Evolutionary conservation across 164 flowering plant species (phyloP).

Genomic region (Vitis rupestris): DNA sequence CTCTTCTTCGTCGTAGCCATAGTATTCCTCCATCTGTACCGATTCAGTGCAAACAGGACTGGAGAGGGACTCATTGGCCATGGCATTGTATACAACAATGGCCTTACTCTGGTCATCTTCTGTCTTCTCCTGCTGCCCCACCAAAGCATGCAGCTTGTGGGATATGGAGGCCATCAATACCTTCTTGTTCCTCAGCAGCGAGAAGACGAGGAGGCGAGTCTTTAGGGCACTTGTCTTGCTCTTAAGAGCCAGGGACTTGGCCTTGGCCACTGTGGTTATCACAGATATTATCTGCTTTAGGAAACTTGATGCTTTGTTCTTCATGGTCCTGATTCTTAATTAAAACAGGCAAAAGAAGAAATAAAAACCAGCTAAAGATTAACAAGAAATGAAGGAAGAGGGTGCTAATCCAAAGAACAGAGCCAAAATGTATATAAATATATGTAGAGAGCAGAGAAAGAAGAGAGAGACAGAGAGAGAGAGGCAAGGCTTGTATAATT

Average conservation of each 20-base stretch:
- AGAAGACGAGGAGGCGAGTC: constrained; percentile 46
- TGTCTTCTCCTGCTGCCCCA: constrained; percentile 17
- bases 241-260: constrained; percentile 50
- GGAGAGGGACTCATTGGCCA: constrained; percentile 8
- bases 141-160: constrained; percentile 46
- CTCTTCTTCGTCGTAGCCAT: constrained; percentile 12
- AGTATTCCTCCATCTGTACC: not conserved
- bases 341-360: not conserved
- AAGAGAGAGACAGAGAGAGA: constrained; percentile 3
- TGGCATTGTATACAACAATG: constrained; percentile 25
- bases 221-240: constrained; percentile 42
- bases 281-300: constrained; percentile 44
- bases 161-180: constrained; percentile 46
- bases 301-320: constrained; percentile 47
- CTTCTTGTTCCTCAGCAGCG: constrained; percentile 50
- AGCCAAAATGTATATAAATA: no score
- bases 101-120: constrained; percentile 23
- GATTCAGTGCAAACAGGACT: not conserved
- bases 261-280: constrained; percentile 37
- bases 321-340: constrained; percentile 28
- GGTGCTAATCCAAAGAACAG: not conserved
- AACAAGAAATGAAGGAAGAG: not conserved
- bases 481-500: not conserved
- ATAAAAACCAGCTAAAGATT: not conserved
- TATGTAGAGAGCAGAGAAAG: not conserved